Evolutionary conservation across 1,284 basidiomycete species (phyloP).

Genomic region (Garcileccinum viscosum): DNA sequence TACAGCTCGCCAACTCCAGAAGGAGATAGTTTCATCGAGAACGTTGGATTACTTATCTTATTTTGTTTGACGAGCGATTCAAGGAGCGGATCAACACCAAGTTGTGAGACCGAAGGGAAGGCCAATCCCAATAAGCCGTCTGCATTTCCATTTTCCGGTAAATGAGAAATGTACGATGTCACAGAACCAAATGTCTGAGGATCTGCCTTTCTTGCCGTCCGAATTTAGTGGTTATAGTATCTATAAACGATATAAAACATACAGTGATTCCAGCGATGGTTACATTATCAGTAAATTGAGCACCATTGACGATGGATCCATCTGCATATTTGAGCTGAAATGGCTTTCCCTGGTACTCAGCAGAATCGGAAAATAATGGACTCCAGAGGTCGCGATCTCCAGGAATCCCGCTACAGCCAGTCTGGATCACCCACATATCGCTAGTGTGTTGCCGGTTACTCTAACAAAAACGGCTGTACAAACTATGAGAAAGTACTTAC

Average conservation of each 20-base stretch:
- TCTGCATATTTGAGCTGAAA: neutral
- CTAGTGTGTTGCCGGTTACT: neutral
- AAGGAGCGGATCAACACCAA: neutral
- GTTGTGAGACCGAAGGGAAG: neutral
- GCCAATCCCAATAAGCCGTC: neutral
- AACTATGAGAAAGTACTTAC: neutral
- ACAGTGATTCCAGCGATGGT: neutral
- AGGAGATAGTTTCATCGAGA: neutral
- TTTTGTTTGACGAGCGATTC: neutral
- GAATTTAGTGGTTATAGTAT: neutral
- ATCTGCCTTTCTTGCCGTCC: neutral
- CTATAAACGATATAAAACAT: neutral
- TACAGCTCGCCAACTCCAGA: too few relatives aligned
- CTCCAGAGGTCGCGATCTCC: neutral
- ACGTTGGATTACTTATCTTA: neutral
- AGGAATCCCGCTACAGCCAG: neutral
- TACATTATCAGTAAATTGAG: neutral
- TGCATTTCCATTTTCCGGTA: neutral
- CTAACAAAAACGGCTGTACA: neutral
- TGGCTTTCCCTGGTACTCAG: neutral
- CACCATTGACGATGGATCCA: neutral
- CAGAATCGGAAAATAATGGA: neutral
- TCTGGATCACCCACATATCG: neutral
- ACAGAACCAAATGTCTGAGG: neutral
- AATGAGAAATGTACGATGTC: neutral